phyloP scores from a whole-genome alignment of 2,329 filamentous ascomycete species.

The Penicillium sp. region DNA sequence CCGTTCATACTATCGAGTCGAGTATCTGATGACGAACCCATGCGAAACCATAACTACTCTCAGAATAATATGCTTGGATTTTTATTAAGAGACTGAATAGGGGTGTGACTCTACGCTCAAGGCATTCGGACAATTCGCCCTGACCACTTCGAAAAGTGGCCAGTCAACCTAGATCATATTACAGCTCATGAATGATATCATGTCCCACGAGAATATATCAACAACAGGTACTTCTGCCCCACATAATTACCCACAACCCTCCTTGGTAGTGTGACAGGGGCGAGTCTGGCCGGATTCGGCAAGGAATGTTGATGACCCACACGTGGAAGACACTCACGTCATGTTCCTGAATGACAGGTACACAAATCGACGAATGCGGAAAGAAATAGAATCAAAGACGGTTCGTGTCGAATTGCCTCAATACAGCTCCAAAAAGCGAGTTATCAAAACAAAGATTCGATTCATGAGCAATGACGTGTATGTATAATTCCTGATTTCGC shows the following conservation, averaged over 20 bases:
- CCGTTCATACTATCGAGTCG: not conserved
- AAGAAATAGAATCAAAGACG: not conserved
- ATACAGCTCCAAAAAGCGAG: slow-evolving; percentile 10
- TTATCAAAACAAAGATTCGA: not conserved
- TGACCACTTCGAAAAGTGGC: not conserved
- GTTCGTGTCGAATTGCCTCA: not conserved
- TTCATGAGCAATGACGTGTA: not conserved
- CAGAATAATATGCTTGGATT: not conserved
- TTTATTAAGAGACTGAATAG: too few relatives aligned
- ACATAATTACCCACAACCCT: not conserved
- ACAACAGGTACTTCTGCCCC: not conserved
- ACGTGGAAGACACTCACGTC: slow-evolving; percentile 7
- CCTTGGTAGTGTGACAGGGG: not conserved
- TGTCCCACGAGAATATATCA: not conserved
- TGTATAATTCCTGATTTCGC: not conserved
- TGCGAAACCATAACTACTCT: too few relatives aligned
- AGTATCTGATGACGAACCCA: not conserved
- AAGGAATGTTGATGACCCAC: slow-evolving; percentile 6
- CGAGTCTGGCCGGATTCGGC: slow-evolving; percentile 1
- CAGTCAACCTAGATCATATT: not conserved
- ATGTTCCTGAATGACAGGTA: not conserved
- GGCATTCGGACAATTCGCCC: too few relatives aligned
- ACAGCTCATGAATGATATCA: not conserved
- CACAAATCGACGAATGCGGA: not conserved
- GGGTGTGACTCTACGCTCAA: too few relatives aligned